Evolutionary conservation across 2,329 filamentous ascomycete genomes (phyloP), one percentile per base, ranked within the genome.

Genomic region (Aspergillus thermomutatus): DNA sequence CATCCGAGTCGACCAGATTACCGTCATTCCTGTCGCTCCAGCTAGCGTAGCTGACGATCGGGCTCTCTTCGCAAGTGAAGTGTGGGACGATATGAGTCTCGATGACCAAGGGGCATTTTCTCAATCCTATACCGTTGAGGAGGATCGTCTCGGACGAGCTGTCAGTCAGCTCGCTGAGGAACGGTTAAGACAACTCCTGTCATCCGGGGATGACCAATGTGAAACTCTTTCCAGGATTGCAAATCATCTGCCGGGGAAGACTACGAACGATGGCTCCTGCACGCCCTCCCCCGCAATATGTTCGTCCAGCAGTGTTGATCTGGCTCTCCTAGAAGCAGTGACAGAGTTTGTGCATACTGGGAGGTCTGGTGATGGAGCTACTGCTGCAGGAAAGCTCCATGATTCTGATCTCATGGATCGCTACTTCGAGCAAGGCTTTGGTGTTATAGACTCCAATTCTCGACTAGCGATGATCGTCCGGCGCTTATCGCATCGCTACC

Each of bases 1-100:
- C 11, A 51, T 51, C n/a, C 49, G 49, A 51, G 49, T 51, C 31
- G 49, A 51, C 17, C 49, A 51, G 49, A 41, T 51, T 17, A 40
- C 49, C 9, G 31, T 51, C 28, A n/a, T 51, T 41, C 49, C 49
- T 14, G 31, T 51, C 49, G 49, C n/a, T 7, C 49, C 49, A 26
- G 8, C 49, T 26, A 41, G n/a, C 3, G 28, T 17, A 14, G 49
- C 49, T 4, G 49, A 51, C 28, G 49, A 51, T 9, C 10, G 49
- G 34, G 49, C 31, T 5, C 49, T 51, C 28, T 51, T 51, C 26
- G 49, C 49, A 21, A 51, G 49, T 51, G 49, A 51, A 34, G 14
- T 51, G 8, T 51, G 49, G 49, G 31, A 51, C n/a, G n/a, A 51
- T 41, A 10, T 21, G 6, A 40, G 19, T 40, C 49, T 50, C 23